phyloP scores from a whole-genome alignment of 1,284 basidiomycete genomes.

The Cutaneotrichosporon cavernicola region DNA sequence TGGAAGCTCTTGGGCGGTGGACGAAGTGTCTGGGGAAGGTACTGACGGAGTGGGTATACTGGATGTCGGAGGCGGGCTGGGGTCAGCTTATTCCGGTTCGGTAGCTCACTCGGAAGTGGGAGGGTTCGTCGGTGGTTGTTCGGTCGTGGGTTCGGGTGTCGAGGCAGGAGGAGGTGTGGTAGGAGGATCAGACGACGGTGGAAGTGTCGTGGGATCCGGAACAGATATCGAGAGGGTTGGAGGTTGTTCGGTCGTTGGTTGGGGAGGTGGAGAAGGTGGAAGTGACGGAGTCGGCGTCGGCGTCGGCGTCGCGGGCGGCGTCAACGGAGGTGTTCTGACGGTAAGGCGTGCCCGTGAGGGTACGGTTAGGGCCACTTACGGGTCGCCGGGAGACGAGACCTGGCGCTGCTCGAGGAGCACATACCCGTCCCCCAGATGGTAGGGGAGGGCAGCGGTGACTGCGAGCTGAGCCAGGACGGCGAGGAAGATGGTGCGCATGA shows the following conservation, averaged over 20 bases:
- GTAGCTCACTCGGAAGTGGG: neutral
- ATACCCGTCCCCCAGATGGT: neutral
- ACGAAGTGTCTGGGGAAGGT: neutral
- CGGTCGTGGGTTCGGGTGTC: neutral
- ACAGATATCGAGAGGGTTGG: neutral
- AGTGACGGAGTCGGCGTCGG: neutral
- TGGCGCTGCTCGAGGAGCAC: neutral
- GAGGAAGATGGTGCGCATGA: neutral
- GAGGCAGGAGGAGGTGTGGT: neutral
- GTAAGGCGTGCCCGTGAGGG: conserved; percentile 3
- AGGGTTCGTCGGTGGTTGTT: neutral
- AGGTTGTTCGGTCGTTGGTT: neutral
- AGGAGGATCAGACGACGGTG: neutral
- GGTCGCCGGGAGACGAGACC: neutral
- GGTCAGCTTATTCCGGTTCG: neutral
- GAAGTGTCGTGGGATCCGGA: neutral
- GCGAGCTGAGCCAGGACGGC: neutral
- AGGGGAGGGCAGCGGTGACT: neutral
- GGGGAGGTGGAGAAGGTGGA: neutral
- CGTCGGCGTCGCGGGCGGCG: neutral
- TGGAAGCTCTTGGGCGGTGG: too few relatives aligned
- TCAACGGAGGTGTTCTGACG: neutral
- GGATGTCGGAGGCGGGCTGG: neutral
- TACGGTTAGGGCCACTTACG: neutral
- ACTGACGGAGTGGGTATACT: conserved; percentile 1